These are phyloP conservation scores for Pinus tabuliformis DNA, from an alignment of 75 land plant genomes.

Conservation along the genomic window DNA sequence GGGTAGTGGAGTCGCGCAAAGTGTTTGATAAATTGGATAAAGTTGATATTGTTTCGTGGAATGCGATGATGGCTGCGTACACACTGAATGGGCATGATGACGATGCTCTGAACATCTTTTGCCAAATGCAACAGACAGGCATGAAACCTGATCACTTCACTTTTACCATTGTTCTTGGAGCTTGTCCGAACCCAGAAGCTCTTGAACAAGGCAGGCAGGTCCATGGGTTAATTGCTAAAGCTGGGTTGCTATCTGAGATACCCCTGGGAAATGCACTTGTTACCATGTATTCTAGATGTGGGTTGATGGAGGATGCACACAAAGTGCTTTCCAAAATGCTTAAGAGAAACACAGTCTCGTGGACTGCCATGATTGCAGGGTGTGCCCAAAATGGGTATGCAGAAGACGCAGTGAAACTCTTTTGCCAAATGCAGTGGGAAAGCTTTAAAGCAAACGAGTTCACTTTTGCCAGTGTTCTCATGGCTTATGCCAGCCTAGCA, in stretches of 20 bases:
- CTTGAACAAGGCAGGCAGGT: slow-evolving; percentile 51
- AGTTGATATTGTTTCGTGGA: slow-evolving; percentile 47
- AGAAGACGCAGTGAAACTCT: slow-evolving; percentile 1
- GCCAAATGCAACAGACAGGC: slow-evolving; percentile 40
- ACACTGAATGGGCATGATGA: slow-evolving; percentile 6
- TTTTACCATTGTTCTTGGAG: slow-evolving; percentile 47
- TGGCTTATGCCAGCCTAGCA: slow-evolving; percentile 20
- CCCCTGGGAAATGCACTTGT: background rate
- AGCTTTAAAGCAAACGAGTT: background rate
- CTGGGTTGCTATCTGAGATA: background rate
- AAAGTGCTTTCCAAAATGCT: slow-evolving; percentile 15
- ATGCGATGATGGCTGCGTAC: slow-evolving; percentile 7
- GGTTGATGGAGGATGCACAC: background rate
- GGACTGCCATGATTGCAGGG: slow-evolving; percentile 12
- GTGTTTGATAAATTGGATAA: slow-evolving; percentile 48
- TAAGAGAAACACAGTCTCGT: slow-evolving; percentile 7
- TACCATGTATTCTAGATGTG: background rate
- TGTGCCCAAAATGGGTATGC: slow-evolving; percentile 5
- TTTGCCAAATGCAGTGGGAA: slow-evolving; percentile 6
- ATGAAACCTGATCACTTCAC: slow-evolving; percentile 51
- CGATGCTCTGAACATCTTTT: slow-evolving; percentile 45
- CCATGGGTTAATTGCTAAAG: slow-evolving; percentile 30
- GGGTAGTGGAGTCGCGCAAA: slow-evolving; percentile 50
- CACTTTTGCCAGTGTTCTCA: background rate
- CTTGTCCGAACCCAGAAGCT: slow-evolving; percentile 45